Conservation (phyloP, 1,284 basidiomycete species). For the Sporisorium iseilematis-ciliati region DNA sequence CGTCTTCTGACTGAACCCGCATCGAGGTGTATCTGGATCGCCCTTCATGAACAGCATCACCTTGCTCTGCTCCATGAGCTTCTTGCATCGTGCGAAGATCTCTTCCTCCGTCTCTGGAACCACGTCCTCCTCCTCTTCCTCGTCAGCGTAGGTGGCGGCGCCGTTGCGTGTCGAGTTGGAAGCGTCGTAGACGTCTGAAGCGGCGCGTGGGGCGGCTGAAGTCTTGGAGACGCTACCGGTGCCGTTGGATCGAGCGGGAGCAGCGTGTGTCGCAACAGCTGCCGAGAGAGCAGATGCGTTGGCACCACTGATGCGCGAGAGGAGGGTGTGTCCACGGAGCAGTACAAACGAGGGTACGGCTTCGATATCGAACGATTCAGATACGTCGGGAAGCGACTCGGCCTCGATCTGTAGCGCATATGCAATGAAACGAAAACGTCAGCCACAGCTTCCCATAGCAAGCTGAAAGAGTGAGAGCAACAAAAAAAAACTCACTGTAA, state of each 20-base stretch:
- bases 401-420: constrained; percentile 81
- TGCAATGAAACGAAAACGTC: background rate
- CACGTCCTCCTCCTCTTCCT: constrained; percentile 48
- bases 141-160: constrained; percentile 23
- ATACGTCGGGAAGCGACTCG: constrained; percentile 85
- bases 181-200: constrained; percentile 53
- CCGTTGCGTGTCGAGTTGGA: constrained; percentile 30
- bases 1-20: constrained; percentile 83
- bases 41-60: constrained; percentile 99
- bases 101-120: constrained; percentile 76
- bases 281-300: constrained; percentile 80
- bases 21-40: constrained; percentile 78
- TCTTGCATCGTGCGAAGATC: constrained; percentile 76
- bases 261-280: constrained; percentile 74
- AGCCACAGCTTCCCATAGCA: background rate
- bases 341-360: constrained; percentile 89
- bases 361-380: constrained; percentile 92
- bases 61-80: constrained; percentile 77
- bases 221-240: constrained; percentile 58
- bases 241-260: constrained; percentile 68
- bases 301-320: constrained; percentile 84
- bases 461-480: background rate
- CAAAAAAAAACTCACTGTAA: constrained; percentile 74
- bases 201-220: constrained; percentile 53
- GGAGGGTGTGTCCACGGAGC: constrained; percentile 87